Conservation (phyloP, 352 stramenopile genomes). For the Globisporangium rhizosaccharum region DNA sequence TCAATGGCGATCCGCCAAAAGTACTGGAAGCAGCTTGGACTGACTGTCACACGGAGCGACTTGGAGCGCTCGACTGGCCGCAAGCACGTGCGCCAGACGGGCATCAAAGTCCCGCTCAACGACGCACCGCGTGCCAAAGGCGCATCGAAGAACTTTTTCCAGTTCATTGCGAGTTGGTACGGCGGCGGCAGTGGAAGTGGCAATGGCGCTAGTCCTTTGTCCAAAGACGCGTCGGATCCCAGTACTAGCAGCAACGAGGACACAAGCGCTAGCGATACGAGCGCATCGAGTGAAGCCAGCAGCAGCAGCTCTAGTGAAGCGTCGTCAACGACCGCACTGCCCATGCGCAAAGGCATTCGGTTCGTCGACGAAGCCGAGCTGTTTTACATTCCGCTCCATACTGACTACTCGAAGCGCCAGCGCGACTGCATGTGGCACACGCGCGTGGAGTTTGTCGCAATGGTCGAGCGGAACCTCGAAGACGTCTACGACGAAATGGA, state of each 20-base stretch:
- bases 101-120: constrained; percentile 74
- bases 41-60: constrained; percentile 75
- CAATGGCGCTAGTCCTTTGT: not conserved
- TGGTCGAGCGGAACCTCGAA: constrained; percentile 87
- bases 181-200: not conserved
- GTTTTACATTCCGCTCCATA: constrained; percentile 83
- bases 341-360: constrained; percentile 34
- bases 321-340: constrained; percentile 3
- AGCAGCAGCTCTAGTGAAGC: constrained; percentile 5
- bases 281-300: not conserved
- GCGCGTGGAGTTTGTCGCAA: constrained; percentile 73
- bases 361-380: constrained; percentile 80
- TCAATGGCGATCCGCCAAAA: constrained; percentile 79
- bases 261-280: not conserved
- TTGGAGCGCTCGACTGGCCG: constrained; percentile 70
- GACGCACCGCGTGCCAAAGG: constrained; percentile 37
- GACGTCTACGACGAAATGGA: constrained; percentile 87
- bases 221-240: constrained; percentile 4
- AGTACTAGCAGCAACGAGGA: constrained; percentile 12
- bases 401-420: constrained; percentile 83
- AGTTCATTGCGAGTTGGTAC: constrained; percentile 83
- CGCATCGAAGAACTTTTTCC: constrained; percentile 63
- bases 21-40: constrained; percentile 83
- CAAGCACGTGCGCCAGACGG: constrained; percentile 57
- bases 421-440: constrained; percentile 85